Percentiles rank a stretch among this genome's conserved stretches.
Conservation (phyloP, 495 filamentous ascomycete genomes). For the Glonium stellatum region DNA sequence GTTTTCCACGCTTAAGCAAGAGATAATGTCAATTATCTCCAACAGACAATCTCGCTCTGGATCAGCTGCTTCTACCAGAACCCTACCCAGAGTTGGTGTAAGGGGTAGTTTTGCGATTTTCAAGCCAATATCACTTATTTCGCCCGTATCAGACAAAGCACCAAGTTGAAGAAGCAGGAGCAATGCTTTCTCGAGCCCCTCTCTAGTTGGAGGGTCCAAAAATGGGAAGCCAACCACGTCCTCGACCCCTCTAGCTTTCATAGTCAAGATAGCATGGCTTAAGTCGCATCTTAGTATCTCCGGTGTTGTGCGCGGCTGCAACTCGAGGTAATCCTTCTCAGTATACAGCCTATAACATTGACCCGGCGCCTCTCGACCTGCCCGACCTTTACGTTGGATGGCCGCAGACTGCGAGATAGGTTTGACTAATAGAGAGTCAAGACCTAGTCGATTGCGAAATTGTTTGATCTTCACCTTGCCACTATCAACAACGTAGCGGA, state of each 20-base stretch:
- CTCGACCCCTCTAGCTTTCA: constrained; percentile 85
- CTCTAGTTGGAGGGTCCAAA: constrained; percentile 70
- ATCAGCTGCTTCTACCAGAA: constrained; percentile 71
- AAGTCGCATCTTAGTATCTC: constrained; percentile 91
- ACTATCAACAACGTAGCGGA: constrained; percentile 84
- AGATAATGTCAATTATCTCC: constrained; percentile 87
- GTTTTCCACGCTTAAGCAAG: constrained; percentile 80
- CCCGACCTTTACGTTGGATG: constrained; percentile 85
- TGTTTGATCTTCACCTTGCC: constrained; percentile 94
- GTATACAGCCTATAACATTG: constrained; percentile 90
- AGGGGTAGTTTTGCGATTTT: constrained; percentile 80
- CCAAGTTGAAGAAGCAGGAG: constrained; percentile 70
- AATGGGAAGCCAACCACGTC: constrained; percentile 80
- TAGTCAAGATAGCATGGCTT: constrained; percentile 74
- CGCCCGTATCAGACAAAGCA: constrained; percentile 64
- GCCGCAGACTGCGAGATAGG: constrained; percentile 90
- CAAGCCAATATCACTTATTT: constrained; percentile 64
- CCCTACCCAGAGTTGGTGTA: constrained; percentile 71
- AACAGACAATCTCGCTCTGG: constrained; percentile 61
- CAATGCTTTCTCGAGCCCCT: constrained; percentile 76
- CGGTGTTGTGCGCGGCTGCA: constrained; percentile 70
- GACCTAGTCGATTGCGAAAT: constrained; percentile 72
- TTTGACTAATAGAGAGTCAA: constrained; percentile 87
- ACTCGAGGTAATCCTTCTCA: constrained; percentile 59
- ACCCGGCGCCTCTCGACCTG: constrained; percentile 84